Conservation (phyloP, 2,329 filamentous ascomycete genomes). For the Furcasterigmium sp. region DNA sequence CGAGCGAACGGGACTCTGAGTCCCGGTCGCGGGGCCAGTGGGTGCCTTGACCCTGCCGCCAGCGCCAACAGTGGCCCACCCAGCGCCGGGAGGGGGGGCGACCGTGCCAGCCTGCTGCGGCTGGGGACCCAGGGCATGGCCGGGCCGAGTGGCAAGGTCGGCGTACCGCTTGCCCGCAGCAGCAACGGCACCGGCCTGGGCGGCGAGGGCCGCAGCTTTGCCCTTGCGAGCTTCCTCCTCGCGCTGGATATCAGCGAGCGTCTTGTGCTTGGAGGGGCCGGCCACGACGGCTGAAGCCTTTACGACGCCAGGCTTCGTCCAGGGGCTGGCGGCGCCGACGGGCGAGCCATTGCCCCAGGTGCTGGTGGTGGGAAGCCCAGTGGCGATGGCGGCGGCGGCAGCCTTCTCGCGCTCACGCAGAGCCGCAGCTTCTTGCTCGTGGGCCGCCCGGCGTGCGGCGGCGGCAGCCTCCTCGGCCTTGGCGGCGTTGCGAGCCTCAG, state of each 20-base stretch:
- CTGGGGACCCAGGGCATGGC: constrained; percentile 19
- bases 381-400: constrained; percentile 48
- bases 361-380: constrained; percentile 79
- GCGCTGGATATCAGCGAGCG: constrained; percentile 89
- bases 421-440: constrained; percentile 71
- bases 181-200: constrained; percentile 40
- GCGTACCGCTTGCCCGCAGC: constrained; percentile 77
- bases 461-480: constrained; percentile 79
- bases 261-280: constrained; percentile 65
- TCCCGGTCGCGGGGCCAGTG: constrained; percentile 49
- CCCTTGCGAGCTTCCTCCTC: constrained; percentile 92
- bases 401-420: constrained; percentile 56
- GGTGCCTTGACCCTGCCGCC: constrained; percentile 86
- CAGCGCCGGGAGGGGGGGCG: constrained; percentile 34
- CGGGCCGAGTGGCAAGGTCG: constrained; percentile 78
- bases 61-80: constrained; percentile 94
- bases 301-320: constrained; percentile 56
- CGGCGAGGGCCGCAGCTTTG: constrained; percentile 49
- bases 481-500: constrained; percentile 87
- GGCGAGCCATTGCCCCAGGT: constrained; percentile 85
- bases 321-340: constrained; percentile 55
- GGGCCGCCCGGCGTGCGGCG: constrained; percentile 67
- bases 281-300: constrained; percentile 30
- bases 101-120: constrained; percentile 33
- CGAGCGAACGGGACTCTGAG: constrained; percentile 34